phyloP scores from a whole-genome alignment of 345 rosid genomes.

The Citropsis articulata region DNA sequence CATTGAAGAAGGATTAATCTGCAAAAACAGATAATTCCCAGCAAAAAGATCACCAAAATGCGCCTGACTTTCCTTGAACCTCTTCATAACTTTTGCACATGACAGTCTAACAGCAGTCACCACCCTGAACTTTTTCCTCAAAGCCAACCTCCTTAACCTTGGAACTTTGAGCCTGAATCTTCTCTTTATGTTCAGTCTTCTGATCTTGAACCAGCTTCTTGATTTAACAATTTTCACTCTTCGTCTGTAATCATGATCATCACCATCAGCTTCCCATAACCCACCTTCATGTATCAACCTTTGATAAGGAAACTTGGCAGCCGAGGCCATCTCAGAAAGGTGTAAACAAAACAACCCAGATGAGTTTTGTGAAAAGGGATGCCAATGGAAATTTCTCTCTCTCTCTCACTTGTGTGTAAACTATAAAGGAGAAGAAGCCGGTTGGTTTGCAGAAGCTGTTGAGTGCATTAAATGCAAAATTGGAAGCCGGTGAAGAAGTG shows the following conservation, averaged over 20 bases:
- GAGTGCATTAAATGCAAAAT: conserved; percentile 28
- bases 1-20: conserved; percentile 56
- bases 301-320: conserved; percentile 35
- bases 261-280: not conserved
- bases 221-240: conserved; percentile 10
- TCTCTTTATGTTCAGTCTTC: conserved; percentile 40
- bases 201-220: conserved; percentile 35
- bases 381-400: conserved; percentile 12
- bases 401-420: not conserved
- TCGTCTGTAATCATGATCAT: conserved; percentile 12
- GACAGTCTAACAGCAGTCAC: conserved; percentile 26
- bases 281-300: conserved; percentile 34
- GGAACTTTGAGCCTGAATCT: conserved; percentile 53
- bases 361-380: conserved; percentile 7
- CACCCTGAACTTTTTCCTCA: conserved; percentile 36
- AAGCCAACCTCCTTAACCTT: conserved; percentile 29
- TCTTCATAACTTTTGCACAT: conserved; percentile 46
- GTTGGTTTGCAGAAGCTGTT: conserved; percentile 24
- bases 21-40: conserved; percentile 73
- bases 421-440: conserved; percentile 1
- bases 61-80: conserved; percentile 56
- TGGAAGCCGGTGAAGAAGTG: not conserved
- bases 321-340: conserved; percentile 26
- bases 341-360: not conserved
- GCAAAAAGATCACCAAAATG: conserved; percentile 75